Evolutionary conservation across 768 basidiomycete genomes (phyloP), one percentile per base, ranked within the genome.

Genomic region (Tylopilus felleus): DNA sequence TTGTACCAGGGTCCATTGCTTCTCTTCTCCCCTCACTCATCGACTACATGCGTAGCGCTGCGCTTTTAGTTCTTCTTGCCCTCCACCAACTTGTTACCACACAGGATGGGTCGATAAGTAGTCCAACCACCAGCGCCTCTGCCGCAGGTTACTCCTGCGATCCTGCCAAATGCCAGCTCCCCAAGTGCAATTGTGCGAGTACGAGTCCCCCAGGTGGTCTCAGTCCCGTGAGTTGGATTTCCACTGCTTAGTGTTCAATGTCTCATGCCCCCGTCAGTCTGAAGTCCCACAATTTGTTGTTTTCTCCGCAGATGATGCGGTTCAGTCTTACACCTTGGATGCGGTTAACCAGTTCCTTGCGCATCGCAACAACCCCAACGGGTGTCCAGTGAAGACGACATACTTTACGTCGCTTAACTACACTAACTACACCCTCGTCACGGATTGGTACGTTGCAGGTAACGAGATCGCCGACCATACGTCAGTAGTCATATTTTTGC

Each of bases 381-480:
- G 39, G 12, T 40, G 39, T 9, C 10, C 49, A 8, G 14, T 31
- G 29, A 52, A 52, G 29, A 53, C 25, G 28, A 52, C 49, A 22
- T 53, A 53, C 51, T 40, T 52, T 16, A 52, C 52, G 9, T 53
- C 52, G 6, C 52, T 53, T 17, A 40, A 22, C n/a, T 53, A 52
- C 38, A 53, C 52, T 1, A 51, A 52, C 9, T 52, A 52, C 28
- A 52, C 51, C n/a, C 31, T 41, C 51, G 39, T 53, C 51, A 53
- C 39, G 25, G 51, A 53, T 33, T 53, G 39, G 52, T 53, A 53
- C 8, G 29, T 53, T 12, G 29, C 39, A 17, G 50, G 52, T n/a
- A 53, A 53, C 9, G 51, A 53, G 40, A 53, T 53, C 4, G 51
- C 51, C 17, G 39, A 53, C 51, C 51, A 53, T 22, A 53, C 31